phyloP scores from a whole-genome alignment of 1,284 basidiomycete species.

The Tylopilus sp. region DNA sequence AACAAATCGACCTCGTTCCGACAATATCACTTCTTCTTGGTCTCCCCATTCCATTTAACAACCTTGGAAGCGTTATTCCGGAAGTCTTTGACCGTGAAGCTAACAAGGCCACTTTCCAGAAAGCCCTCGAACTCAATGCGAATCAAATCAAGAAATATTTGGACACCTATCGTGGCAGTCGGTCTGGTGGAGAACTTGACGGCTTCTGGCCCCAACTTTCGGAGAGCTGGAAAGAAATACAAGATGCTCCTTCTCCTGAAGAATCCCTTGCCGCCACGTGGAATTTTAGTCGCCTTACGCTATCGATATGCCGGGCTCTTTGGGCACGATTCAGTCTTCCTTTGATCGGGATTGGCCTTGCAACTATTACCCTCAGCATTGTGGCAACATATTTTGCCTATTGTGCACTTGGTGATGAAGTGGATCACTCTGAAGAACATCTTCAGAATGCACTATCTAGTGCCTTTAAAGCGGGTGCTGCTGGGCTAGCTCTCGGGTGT shows the following conservation, averaged over 20 bases:
- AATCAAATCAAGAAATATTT: constrained; percentile 86
- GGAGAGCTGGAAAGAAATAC: constrained; percentile 56
- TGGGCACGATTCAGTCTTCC: constrained; percentile 96
- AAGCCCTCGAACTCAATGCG: constrained; percentile 80
- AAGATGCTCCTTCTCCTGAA: constrained; percentile 33
- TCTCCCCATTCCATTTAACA: constrained; percentile 95
- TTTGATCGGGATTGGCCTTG: constrained; percentile 79
- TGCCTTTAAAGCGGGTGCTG: constrained; percentile 49
- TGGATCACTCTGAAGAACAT: constrained; percentile 44
- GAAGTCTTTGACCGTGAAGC: constrained; percentile 79
- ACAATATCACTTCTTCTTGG: constrained; percentile 93
- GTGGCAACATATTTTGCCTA: constrained; percentile 63
- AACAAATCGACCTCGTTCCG: constrained; percentile 96
- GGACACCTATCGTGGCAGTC: constrained; percentile 76
- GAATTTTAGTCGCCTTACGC: constrained; percentile 72
- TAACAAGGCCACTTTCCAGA: constrained; percentile 44
- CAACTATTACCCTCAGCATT: constrained; percentile 60
- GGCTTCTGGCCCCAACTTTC: constrained; percentile 66
- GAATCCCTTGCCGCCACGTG: constrained; percentile 54
- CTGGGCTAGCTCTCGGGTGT: constrained; percentile 58
- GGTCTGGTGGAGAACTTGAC: constrained; percentile 80
- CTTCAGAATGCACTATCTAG: constrained; percentile 43
- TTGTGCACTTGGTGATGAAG: constrained; percentile 45
- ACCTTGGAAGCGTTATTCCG: constrained; percentile 91
- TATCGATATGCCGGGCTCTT: constrained; percentile 81